These are phyloP conservation scores for Chernovozyma sophiae-reginae DNA, from an alignment of 1,139 yeast species.

Conservation along the genomic window DNA sequence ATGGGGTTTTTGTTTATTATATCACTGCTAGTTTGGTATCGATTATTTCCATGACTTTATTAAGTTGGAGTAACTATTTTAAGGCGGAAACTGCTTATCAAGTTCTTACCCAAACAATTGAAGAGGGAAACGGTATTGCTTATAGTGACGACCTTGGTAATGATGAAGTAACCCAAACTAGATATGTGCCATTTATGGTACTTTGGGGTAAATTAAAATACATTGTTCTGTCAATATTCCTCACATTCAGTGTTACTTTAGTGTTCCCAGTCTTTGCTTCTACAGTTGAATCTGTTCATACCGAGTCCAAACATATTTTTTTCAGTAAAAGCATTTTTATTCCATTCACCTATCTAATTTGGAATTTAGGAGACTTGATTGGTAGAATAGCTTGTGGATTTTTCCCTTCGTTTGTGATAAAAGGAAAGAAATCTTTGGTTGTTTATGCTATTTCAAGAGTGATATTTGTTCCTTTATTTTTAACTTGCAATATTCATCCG, in stretches of 20 bases:
- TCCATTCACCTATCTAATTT: constrained; percentile 70
- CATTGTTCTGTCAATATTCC: constrained; percentile 67
- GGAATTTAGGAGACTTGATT: constrained; percentile 86
- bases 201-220: constrained; percentile 57
- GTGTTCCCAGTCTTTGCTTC: constrained; percentile 91
- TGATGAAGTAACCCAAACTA: constrained; percentile 15
- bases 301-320: constrained; percentile 24
- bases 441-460: constrained; percentile 52
- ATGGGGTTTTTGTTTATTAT: constrained; percentile 61
- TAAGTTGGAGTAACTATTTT: constrained; percentile 26
- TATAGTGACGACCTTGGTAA: constrained; percentile 8
- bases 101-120: constrained; percentile 5
- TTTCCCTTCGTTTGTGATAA: constrained; percentile 36
- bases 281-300: constrained; percentile 50
- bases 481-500: constrained; percentile 62
- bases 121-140: constrained; percentile 2
- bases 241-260: constrained; percentile 73
- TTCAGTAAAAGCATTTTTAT: constrained; percentile 53
- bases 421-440: constrained; percentile 39
- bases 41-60: constrained; percentile 40
- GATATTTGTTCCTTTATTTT: constrained; percentile 57
- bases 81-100: constrained; percentile 19
- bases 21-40: constrained; percentile 67
- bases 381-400: constrained; percentile 72
- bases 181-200: constrained; percentile 42